Percentiles rank a stretch among this genome's conserved stretches.
phyloP scores from a whole-genome alignment of 805 yeast genomes.

The Jamesozyma jinghongensis region DNA sequence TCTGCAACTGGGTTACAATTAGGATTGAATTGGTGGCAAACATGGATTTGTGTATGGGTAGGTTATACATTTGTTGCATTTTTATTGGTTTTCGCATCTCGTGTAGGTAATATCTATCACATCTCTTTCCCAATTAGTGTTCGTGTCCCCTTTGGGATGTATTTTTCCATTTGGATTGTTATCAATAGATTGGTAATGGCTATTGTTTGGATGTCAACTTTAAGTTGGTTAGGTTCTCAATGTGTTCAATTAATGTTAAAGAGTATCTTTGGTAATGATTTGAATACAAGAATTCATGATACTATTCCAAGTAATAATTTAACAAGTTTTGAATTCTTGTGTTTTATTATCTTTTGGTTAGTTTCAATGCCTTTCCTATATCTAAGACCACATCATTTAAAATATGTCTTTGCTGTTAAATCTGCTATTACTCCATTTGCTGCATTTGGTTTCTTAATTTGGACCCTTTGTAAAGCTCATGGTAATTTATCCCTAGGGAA shows the following conservation, averaged over 20 bases:
- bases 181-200: conserved; percentile 85
- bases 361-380: conserved; percentile 71
- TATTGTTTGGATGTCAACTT: conserved; percentile 82
- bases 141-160: conserved; percentile 78
- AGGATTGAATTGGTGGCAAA: conserved; percentile 86
- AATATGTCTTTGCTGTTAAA: conserved; percentile 78
- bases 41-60: conserved; percentile 83
- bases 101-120: conserved; percentile 78
- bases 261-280: conserved; percentile 63
- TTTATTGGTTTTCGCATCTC: conserved; percentile 59
- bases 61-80: conserved; percentile 68
- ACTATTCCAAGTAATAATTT: conserved; percentile 49
- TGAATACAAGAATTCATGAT: conserved; percentile 55
- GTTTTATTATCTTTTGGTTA: conserved; percentile 77
- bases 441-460: conserved; percentile 71
- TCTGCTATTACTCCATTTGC: conserved; percentile 75
- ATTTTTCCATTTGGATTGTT: conserved; percentile 83
- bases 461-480: conserved; percentile 75
- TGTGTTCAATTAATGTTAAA: conserved; percentile 73
- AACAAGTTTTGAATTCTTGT: conserved; percentile 60
- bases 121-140: conserved; percentile 78
- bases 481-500: conserved; percentile 39
- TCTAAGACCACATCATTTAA: conserved; percentile 73
- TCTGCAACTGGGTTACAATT: conserved; percentile 77
- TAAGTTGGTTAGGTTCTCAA: conserved; percentile 77